These are phyloP conservation scores for Daldinia grandis DNA, from an alignment of 495 filamentous ascomycete species.

Conservation along the genomic window DNA sequence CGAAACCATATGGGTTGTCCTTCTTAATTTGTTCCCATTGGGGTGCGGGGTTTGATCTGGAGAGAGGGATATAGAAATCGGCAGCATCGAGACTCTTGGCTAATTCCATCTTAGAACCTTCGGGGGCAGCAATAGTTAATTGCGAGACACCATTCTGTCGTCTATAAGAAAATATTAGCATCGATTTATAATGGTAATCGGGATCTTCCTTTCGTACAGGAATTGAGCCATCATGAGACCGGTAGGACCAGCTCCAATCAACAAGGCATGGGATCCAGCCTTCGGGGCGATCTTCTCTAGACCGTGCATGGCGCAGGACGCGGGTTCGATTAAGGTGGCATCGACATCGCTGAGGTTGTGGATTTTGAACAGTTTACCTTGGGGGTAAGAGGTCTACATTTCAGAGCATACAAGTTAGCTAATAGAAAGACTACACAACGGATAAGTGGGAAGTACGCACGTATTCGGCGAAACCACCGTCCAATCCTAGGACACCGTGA, in stretches of 20 bases:
- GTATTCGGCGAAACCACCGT: conserved; percentile 78
- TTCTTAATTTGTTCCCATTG: conserved; percentile 69
- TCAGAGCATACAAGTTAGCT: conserved; percentile 1
- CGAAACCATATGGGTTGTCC: conserved; percentile 75
- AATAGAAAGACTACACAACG: not conserved
- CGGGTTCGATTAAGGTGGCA: conserved; percentile 77
- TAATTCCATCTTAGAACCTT: conserved; percentile 73
- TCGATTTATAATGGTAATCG: not conserved
- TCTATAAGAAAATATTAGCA: conserved; percentile 27
- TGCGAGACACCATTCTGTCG: conserved; percentile 68
- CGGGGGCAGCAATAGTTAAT: conserved; percentile 71
- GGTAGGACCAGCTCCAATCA: conserved; percentile 75
- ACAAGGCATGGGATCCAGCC: conserved; percentile 70
- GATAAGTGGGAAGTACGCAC: conserved; percentile 52
- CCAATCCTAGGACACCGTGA: conserved; percentile 67
- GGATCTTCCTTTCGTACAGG: conserved; percentile 26
- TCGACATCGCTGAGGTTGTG: conserved; percentile 74
- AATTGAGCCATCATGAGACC: conserved; percentile 59
- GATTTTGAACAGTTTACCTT: conserved; percentile 74
- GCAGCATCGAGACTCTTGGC: conserved; percentile 72
- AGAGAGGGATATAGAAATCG: conserved; percentile 70
- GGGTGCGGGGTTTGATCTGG: conserved; percentile 60
- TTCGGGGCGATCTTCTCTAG: conserved; percentile 76
- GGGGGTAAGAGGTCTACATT: conserved; percentile 54
- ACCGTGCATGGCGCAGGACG: conserved; percentile 75